Base-by-base conservation (phyloP, 805 yeast species). In the Teunomyces funiuensis region DNA sequence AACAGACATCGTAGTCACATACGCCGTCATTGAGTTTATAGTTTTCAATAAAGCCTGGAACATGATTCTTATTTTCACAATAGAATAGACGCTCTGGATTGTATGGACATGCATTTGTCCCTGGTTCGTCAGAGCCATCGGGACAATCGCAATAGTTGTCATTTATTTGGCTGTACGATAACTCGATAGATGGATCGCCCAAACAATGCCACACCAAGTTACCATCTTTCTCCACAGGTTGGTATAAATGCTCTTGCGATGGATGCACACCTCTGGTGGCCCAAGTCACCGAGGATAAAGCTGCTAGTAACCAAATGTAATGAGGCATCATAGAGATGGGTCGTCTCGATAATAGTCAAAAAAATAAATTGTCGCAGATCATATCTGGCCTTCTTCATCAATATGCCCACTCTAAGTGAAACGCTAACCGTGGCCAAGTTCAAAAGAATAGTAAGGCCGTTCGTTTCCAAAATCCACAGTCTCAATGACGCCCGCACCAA, bases 91-190 rank as follows among this genome's bases (percentile, higher is more conserved):
- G 66, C 55, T 40, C 63, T 45, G 13, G 61, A 10, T 51, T 47
- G 37, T 40, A 54, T 1, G 61, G 54, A 61, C 98, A 91, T 0
- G 97, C 97, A 28, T 83, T 69, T 0, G 98, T 91, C 0, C 97
- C 97, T 0, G 97, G 97, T 61, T 93, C 98, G 65, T 93, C 99
- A 4, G 90, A 81, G 0, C 98, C 98, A 65, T 93, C 99, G 0
- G 97, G 97, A 66, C 98, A 91, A 56, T 93, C 98, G 64, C 98
- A 91, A 56, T 75, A 83, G 52, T 89, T 85, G 61, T 93, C 97
- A 59, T 91, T 91, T 52, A 91, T 74, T 54, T 82, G 85, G 27
- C 67, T 67, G 39, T 70, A 69, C 29, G 82, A 70, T 14, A 91
- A 63, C 15, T 68, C 69, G 4, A 88, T 77, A n/a, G 78, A 74